These are phyloP conservation scores for Trichoderma sp. DNA, from an alignment of 2,329 filamentous ascomycete species.

Conservation along the genomic window DNA sequence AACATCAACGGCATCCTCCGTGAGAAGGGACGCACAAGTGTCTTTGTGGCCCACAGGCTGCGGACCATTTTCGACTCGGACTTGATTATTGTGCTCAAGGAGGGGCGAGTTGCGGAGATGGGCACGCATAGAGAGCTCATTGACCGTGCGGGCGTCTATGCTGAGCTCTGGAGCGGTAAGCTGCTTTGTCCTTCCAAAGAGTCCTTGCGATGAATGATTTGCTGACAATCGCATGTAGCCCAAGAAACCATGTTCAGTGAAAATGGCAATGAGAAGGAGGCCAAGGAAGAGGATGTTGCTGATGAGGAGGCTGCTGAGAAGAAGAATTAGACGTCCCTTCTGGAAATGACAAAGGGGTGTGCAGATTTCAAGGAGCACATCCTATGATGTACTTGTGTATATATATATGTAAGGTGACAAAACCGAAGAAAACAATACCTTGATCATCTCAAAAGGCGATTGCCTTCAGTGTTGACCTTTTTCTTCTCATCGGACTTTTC, in stretches of 20 bases:
- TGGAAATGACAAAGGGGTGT: not conserved
- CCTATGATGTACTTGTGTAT: not conserved
- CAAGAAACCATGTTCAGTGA: slow-evolving; percentile 63
- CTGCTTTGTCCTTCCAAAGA: not conserved
- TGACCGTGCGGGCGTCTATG: slow-evolving; percentile 77
- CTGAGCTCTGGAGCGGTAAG: slow-evolving; percentile 84
- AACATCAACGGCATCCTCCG: slow-evolving; percentile 93
- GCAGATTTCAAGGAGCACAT: not conserved
- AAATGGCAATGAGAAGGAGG: slow-evolving; percentile 46
- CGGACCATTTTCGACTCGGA: slow-evolving; percentile 94
- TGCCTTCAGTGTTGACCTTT: not conserved
- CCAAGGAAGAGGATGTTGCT: slow-evolving; percentile 35
- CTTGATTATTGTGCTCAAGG: slow-evolving; percentile 85
- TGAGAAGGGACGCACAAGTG: slow-evolving; percentile 85
- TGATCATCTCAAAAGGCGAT: not conserved
- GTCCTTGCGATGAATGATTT: not conserved
- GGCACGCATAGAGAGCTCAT: slow-evolving; percentile 87
- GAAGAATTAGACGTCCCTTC: slow-evolving; percentile 27
- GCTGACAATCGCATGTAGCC: slow-evolving; percentile 44
- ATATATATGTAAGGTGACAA: not conserved
- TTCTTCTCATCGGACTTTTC: not conserved
- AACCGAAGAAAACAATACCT: not conserved
- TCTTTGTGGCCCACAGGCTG: slow-evolving; percentile 91
- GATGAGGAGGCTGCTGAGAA: slow-evolving; percentile 32
- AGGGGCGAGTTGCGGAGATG: slow-evolving; percentile 82